Evolutionary conservation across 306 rosid genomes (phyloP).

Genomic region (Boehmeria nivea): DNA sequence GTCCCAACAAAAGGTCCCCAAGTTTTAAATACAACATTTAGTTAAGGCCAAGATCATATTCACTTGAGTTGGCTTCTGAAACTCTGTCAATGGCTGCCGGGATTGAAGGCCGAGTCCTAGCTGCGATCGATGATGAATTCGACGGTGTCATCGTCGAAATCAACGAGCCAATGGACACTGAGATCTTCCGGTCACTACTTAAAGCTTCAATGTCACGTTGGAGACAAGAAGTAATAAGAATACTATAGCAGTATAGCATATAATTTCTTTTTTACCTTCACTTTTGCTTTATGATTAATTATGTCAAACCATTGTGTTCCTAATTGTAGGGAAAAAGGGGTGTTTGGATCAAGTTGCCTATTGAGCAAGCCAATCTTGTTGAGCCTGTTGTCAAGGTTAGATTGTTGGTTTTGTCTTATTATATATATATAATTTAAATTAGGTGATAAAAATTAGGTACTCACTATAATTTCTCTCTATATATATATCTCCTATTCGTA

Average conservation of each 20-base stretch:
- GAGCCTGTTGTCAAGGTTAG: conserved; percentile 60
- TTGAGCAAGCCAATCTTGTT: conserved; percentile 50
- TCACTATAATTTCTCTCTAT: no score
- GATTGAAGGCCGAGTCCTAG: conserved; percentile 34
- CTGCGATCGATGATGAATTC: conserved; percentile 39
- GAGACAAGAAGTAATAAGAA: conserved; percentile 49
- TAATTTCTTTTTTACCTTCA: no score
- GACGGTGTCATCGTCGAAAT: conserved; percentile 59
- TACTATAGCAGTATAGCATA: no score
- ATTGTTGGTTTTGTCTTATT: background rate
- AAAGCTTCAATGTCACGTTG: conserved; percentile 57
- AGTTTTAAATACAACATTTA: no score
- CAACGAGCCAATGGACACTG: conserved; percentile 42
- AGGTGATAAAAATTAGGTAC: no score
- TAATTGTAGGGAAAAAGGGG: conserved; percentile 59
- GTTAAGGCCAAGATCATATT: no score
- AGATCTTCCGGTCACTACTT: conserved; percentile 37
- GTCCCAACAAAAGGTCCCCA: background rate
- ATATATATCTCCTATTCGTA: no score
- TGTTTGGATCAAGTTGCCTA: conserved; percentile 68
- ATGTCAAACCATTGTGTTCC: background rate
- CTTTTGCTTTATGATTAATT: background rate
- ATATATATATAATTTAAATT: background rate
- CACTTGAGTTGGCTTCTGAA: no score
- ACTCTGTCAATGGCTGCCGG: conserved; percentile 25